Percentiles rank a stretch among this genome's conserved stretches.
Evolutionary conservation across 169 alveolate genomes (phyloP).

Genomic region (Plasmodium yoelii): DNA sequence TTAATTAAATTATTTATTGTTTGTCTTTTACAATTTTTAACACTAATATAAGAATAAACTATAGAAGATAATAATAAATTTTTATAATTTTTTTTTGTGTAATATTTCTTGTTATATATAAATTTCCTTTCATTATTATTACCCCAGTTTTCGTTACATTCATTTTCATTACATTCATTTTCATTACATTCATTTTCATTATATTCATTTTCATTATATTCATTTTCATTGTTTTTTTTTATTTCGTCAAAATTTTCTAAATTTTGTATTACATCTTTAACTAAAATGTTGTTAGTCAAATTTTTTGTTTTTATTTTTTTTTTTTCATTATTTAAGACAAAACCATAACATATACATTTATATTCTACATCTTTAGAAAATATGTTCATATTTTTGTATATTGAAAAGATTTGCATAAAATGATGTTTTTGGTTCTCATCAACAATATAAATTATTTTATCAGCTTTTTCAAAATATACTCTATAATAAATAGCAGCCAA

Average conservation of each 20-base stretch:
- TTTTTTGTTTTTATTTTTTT: constrained; percentile 64
- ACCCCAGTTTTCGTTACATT: not conserved
- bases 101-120: not conserved
- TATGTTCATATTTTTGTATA: constrained; percentile 31
- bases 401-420: constrained; percentile 78
- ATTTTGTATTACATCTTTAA: constrained; percentile 25
- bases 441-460: constrained; percentile 79
- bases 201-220: not conserved
- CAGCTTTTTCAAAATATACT: constrained; percentile 77
- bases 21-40: constrained; percentile 56
- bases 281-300: constrained; percentile 33
- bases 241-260: not conserved
- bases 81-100: constrained; percentile 2
- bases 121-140: too few relatives aligned
- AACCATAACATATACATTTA: constrained; percentile 59
- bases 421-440: constrained; percentile 82
- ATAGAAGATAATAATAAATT: constrained; percentile 23
- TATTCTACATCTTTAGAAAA: constrained; percentile 9
- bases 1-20: constrained; percentile 15
- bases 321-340: constrained; percentile 46
- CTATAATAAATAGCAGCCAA: constrained; percentile 82
- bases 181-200: not conserved
- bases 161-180: not conserved
- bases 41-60: constrained; percentile 63
- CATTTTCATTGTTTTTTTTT: not conserved